These are phyloP conservation scores for Coemansia nantahalensis DNA, from an alignment of 192 early-diverging fungal genomes.

Conservation along the genomic window DNA sequence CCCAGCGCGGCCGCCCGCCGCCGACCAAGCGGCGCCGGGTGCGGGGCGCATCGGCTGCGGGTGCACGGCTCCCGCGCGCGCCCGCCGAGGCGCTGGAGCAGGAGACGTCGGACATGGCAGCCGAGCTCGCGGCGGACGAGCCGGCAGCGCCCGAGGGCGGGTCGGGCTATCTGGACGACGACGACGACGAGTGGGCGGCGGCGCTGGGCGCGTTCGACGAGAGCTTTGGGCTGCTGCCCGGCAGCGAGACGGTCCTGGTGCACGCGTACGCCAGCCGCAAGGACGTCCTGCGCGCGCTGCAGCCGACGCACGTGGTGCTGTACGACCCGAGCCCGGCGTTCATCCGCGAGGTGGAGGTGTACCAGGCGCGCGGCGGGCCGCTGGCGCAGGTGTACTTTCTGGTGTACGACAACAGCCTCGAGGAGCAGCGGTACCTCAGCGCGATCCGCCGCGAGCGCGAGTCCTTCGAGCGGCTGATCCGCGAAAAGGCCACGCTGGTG, in stretches of 20 bases:
- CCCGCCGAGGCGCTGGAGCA: constrained; percentile 29
- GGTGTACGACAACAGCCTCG: constrained; percentile 90
- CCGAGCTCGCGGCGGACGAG: constrained; percentile 11
- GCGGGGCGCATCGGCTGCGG: constrained; percentile 50
- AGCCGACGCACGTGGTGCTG: constrained; percentile 83
- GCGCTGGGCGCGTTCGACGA: constrained; percentile 20
- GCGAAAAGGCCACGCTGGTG: constrained; percentile 74
- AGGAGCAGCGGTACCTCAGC: constrained; percentile 90
- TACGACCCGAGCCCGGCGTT: constrained; percentile 89
- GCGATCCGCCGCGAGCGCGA: constrained; percentile 85
- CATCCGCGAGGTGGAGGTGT: constrained; percentile 82
- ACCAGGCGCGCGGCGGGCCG: constrained; percentile 52
- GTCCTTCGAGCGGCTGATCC: constrained; percentile 89
- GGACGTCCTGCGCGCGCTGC: constrained; percentile 66
- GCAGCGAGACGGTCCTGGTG: constrained; percentile 50
- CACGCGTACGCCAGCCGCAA: constrained; percentile 60
- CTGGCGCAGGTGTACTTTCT: constrained; percentile 85
- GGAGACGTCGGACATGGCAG: constrained; percentile 32
- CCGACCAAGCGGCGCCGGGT: constrained; percentile 54
- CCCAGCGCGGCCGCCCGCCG: constrained; percentile 30
- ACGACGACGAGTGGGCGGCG: constrained; percentile 51
- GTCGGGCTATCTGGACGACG: constrained; percentile 17
- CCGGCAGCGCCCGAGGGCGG: not conserved
- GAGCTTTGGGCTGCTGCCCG: constrained; percentile 28
- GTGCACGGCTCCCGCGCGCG: constrained; percentile 24